Evolutionary conservation across 148 eudicot species (phyloP).

Genomic region (Chenopodium berlandieri): DNA sequence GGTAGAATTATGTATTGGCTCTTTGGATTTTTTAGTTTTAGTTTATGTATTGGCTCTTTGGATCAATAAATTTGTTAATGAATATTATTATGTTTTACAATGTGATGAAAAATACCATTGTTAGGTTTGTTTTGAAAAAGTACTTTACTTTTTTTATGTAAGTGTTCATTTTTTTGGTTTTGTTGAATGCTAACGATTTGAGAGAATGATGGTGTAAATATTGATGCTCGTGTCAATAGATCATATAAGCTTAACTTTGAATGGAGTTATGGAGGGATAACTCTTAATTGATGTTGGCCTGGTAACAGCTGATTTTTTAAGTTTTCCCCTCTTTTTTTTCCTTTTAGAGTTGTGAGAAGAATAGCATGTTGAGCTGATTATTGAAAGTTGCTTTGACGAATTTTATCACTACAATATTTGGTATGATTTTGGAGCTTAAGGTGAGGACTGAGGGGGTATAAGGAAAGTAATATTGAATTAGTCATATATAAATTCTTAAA

Average conservation of each 20-base stretch:
- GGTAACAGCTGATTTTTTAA: neutral
- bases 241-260: neutral
- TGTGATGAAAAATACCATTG: no score
- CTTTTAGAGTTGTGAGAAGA: no score
- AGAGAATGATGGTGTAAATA: neutral
- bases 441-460: neutral
- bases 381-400: neutral
- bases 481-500: no score
- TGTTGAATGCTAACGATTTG: neutral
- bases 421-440: neutral
- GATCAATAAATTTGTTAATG: no score
- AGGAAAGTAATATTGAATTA: neutral
- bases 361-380: neutral
- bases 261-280: neutral
- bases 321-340: no score
- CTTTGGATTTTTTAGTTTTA: neutral
- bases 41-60: neutral
- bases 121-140: no score
- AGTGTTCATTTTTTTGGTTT: no score
- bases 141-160: no score
- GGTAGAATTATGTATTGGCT: neutral
- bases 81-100: neutral
- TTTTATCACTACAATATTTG: no score
- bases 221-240: neutral
- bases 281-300: neutral